Percentiles rank a stretch among this genome's conserved stretches.
These are phyloP conservation scores for Colletotrichum graminicola DNA, from an alignment of 2,329 filamentous ascomycete genomes.

Conservation along the genomic window DNA sequence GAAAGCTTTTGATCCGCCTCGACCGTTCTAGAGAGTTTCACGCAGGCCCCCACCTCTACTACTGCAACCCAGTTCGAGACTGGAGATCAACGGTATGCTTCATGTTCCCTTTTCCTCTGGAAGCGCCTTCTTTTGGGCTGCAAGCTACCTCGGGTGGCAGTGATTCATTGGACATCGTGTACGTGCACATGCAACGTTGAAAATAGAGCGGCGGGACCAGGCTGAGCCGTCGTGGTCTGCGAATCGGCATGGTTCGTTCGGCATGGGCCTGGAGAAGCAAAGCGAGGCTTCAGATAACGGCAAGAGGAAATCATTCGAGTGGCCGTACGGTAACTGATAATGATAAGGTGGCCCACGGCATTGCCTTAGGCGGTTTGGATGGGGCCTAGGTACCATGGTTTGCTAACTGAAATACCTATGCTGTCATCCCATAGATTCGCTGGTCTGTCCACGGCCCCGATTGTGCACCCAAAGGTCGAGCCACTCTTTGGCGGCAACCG, in stretches of 20 bases:
- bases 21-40: not conserved
- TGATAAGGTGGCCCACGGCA: not conserved
- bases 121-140: not conserved
- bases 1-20: not conserved
- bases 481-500: slow-evolving; percentile 1
- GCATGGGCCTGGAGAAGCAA: slow-evolving; percentile 32
- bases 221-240: slow-evolving; percentile 20
- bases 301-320: not conserved
- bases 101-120: no score
- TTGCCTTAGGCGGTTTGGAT: not conserved
- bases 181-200: slow-evolving; percentile 36
- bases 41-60: not conserved
- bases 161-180: not conserved
- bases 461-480: not conserved
- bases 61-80: not conserved
- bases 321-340: not conserved
- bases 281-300: slow-evolving; percentile 4
- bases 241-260: not conserved
- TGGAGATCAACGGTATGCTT: not conserved
- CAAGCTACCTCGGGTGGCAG: slow-evolving; percentile 6
- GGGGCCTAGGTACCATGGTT: not conserved
- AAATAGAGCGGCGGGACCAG: slow-evolving; percentile 21
- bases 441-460: not conserved
- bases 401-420: not conserved
- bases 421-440: not conserved